Base-by-base conservation (phyloP, 2,329 filamentous ascomycete species). In the Pseudopithomyces maydicus region DNA sequence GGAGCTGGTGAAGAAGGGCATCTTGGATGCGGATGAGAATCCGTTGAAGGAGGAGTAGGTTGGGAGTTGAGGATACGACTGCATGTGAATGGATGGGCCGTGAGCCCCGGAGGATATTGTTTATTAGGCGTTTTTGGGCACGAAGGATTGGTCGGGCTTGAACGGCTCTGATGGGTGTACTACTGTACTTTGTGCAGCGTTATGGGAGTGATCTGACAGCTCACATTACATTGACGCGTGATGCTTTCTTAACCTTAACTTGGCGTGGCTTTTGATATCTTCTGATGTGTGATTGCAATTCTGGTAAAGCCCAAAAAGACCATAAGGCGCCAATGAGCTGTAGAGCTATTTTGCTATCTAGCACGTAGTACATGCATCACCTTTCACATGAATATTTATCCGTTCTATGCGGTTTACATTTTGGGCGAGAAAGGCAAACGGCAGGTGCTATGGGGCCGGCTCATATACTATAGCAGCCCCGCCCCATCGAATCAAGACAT, bases 1-100 rank as follows among this genome's bases (percentile, higher is more conserved):
- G 35, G 87, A 91, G 69, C 82, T 97, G 20, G 81, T 97, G 61
- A 90, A 95, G 73, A 90, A 88, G 66, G 92, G 92, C 5, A 91
- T 97, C 54, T 79, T 97, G 62, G 86, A 71, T n/a, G 71, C 58
- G 15, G 70, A 72, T 3, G 72, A 75, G 66, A 72, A 70, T 36
- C 72, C 72, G 7, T 42, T 72, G 38, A 74, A 70, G 58, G 69
- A 72, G 19, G 57, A 47, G 19, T 72, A 58, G 52, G 46, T 14
- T 26, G 2, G 26, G 39, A 41, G 45, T 11, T n/a, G 11, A 22
- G 11, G 19, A 32, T 10, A 3, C 14, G 20, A n/a, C 1, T 11
- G 47, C n/a, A 4, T 39, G 46, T 2, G 46, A 39, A 1, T 6
- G 35, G 35, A 14, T 2, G 35, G 12, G 41, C 32, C 20, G 32